Base-by-base conservation (phyloP, 2,329 filamentous ascomycete species). In the Elsinoe batatas region DNA sequence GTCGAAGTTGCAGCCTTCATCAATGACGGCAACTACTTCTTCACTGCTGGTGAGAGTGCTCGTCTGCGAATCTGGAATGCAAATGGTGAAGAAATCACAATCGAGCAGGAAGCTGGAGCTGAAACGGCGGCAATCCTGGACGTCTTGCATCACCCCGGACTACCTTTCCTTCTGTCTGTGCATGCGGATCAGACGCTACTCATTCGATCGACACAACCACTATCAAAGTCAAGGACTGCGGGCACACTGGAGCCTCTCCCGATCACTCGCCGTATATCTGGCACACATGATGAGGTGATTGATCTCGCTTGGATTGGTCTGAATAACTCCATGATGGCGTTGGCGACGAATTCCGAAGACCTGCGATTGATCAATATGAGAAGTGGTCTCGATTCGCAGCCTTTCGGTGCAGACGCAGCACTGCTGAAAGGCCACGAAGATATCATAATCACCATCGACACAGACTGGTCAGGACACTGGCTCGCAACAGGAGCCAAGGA, bases 381-480 rank as follows among this genome's bases (percentile, higher is more conserved):
- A 11, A 64, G 64, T 11, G 70, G 71, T 3, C 64, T 67, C 35
- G 63, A 65, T 15, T 61, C 67, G 20, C 59, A 46, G n/a, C 93
- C 91, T 67, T 96, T 97, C 68, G 93, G 93, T 12, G 88, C 91
- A 58, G 93, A 98, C 65, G 79, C 95, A 37, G 88, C 84, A 1
- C 75, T 93, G 20, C 77, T 98, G 1, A 88, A 88, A 65, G 93
- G 93, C 1, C 93, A 98, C 63, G 84, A 91, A 50, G 93, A 98
- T 63, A 96, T 98, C 53, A 87, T 98, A 58, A 95, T 98, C 63
- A 91, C 90, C 57, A 76, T 98, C 38, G 91, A 96, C 67, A 84
- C 89, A 2, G 93, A 98, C 71, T 95, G 90, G 89, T 97, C 93
- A 8, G 94, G 94, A 0, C 84, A 93, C 68, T 98, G 93, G 93